These are phyloP conservation scores for Cyanidioschyzon merolae DNA, from an alignment of 23 red algal species.

Conservation along the genomic window DNA sequence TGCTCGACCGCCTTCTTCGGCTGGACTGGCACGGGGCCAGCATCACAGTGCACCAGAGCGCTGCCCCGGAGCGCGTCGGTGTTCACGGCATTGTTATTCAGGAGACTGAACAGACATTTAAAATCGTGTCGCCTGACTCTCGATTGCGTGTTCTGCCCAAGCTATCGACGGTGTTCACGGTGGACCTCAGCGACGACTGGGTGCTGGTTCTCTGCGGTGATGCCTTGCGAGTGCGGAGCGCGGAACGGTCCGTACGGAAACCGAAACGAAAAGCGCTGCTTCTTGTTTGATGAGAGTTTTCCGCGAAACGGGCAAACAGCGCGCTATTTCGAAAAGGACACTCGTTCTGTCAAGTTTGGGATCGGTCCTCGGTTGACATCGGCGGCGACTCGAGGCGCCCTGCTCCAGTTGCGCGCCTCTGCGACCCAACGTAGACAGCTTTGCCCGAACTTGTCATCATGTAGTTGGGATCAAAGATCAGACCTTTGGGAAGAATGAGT, in stretches of 20 bases:
- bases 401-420: too few species aligned
- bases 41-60: background rate
- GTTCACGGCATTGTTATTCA: background rate
- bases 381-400: too few species aligned
- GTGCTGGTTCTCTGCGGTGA: background rate
- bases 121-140: background rate
- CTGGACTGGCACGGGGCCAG: constrained; percentile 13
- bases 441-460: constrained; percentile 19
- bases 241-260: background rate
- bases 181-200: background rate
- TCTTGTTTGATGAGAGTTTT: background rate
- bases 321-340: background rate
- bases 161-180: background rate
- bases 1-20: background rate
- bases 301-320: background rate
- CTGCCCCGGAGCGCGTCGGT: constrained; percentile 2
- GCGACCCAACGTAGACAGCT: constrained; percentile 23
- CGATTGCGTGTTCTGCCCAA: constrained; percentile 10
- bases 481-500: constrained; percentile 1
- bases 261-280: background rate
- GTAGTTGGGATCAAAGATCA: constrained; percentile 31
- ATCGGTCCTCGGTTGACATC: too few species aligned
- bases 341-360: background rate
- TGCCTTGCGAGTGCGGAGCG: background rate
- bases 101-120: constrained; percentile 8